Evolutionary conservation across 1,284 basidiomycete genomes (phyloP), one percentile per base, ranked within the genome.

Genomic region (Ceratobasidium sp.): DNA sequence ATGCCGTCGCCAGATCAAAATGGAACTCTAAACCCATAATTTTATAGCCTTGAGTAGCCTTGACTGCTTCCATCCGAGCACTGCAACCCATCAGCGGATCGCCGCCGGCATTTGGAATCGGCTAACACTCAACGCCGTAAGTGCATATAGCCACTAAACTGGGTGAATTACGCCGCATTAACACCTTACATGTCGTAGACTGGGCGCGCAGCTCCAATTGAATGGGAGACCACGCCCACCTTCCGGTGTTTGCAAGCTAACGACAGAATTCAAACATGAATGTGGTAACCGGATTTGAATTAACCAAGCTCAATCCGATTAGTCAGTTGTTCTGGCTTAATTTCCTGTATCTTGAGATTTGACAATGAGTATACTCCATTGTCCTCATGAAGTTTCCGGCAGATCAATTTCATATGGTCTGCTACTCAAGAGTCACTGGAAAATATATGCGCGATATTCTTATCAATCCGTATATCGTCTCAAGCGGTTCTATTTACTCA

Each of bases 41-140:
- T 15, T 38, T 20, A 26, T 48, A 80, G 84, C 84, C 1, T 79
- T 86, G 5, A 84, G 83, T 9, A 81, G 82, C n/a, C 80, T 84
- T 6, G 85, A 86, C 78, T 86, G 85, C 79, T 86, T 86, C 80
- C 85, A 86, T 67, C 85, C 85, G 3, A 84, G 83, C 15, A 82
- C 81, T 23, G 81, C 80, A 33, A 83, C 83, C 0, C 85, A 86
- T 77, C 80, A 82, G 66, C 79, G 85, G 0, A 82, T 86, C 17
- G 85, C 84, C 3, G 83, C 84, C 0, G 85, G 84, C 0, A 70
- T 86, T 46, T 86, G 85, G 85, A 85, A 85, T 78, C 77, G 85
- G 42, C 78, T 86, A 44, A 82, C 83, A 0, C 68, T 83, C 62
- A 61, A 68, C 59, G 61, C 82, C 69, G 83, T 84, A 65, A 33